Evolutionary conservation across 768 basidiomycete species (phyloP).

Genomic region (Boletus barrowsii): DNA sequence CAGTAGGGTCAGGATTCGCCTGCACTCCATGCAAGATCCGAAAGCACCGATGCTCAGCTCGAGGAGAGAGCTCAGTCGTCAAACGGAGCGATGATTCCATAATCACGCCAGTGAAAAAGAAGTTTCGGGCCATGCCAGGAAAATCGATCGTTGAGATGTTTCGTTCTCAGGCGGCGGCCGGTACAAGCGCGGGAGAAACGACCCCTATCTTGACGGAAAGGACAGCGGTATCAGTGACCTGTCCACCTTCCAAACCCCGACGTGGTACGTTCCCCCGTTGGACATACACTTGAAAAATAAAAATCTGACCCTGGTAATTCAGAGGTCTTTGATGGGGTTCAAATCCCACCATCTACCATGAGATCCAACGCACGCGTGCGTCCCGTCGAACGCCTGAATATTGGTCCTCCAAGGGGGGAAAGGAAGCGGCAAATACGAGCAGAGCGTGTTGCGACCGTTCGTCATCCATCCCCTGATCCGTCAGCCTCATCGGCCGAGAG

Average conservation of each 20-base stretch:
- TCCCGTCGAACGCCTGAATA: not conserved
- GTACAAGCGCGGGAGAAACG: not conserved
- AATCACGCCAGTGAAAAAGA: not conserved
- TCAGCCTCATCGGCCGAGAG: not conserved
- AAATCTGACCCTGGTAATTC: too few species aligned
- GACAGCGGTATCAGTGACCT: not conserved
- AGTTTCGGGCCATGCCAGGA: too few species aligned
- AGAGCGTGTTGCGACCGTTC: not conserved
- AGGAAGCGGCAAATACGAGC: slow-evolving; percentile 2
- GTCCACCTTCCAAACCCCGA: not conserved
- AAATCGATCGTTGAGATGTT: not conserved
- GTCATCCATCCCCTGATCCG: not conserved
- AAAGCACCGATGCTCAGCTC: slow-evolving; percentile 3
- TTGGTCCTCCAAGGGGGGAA: not conserved
- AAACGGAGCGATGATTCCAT: too few species aligned
- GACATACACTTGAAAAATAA: too few species aligned
- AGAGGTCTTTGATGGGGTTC: not conserved
- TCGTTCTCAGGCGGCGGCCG: not conserved
- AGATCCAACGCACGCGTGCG: not conserved
- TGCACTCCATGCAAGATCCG: not conserved
- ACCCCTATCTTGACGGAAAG: not conserved
- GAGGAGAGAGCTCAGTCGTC: too few species aligned
- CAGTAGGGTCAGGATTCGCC: not conserved
- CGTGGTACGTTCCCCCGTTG: not conserved
- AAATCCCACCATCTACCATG: not conserved